These are phyloP conservation scores for Chloropicon primus DNA, from an alignment of 139 green algal genomes.

Conservation along the genomic window DNA sequence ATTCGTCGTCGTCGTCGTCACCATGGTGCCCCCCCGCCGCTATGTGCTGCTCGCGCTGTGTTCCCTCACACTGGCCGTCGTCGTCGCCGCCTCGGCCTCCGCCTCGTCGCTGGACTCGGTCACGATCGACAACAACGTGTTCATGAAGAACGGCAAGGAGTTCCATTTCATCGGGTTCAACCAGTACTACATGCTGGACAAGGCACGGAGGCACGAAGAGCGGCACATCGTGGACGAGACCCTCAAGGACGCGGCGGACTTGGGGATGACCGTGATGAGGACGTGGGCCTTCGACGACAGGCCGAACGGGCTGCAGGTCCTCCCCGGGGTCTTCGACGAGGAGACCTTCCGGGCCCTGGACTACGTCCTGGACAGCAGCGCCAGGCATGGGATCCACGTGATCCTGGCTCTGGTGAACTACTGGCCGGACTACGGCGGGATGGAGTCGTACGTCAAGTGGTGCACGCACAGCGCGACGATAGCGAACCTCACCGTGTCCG, in stretches of 20 bases:
- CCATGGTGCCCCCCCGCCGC: too few relatives aligned
- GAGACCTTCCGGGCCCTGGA: conserved; percentile 37
- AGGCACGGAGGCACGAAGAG: neutral
- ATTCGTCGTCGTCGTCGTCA: too few relatives aligned
- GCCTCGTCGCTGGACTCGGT: neutral
- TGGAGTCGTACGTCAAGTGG: conserved; percentile 58
- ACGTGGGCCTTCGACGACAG: neutral
- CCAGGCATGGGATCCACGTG: conserved; percentile 25
- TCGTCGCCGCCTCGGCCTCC: neutral
- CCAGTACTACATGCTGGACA: neutral
- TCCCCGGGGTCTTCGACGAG: conserved; percentile 22
- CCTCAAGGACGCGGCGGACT: neutral
- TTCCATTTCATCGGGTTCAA: neutral
- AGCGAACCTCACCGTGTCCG: conserved; percentile 7
- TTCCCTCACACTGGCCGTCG: too few relatives aligned
- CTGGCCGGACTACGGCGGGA: conserved; percentile 61
- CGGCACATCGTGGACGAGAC: neutral
- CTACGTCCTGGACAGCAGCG: conserved; percentile 38
- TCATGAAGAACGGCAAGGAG: neutral
- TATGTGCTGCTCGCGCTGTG: too few relatives aligned
- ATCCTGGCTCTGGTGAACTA: conserved; percentile 56
- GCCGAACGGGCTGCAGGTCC: neutral
- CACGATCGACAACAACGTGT: neutral
- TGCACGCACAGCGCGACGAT: neutral
- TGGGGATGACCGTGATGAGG: neutral